Evolutionary conservation across 1,284 basidiomycete genomes (phyloP), one percentile per base, ranked within the genome.

Genomic region (Serendipita sp.): DNA sequence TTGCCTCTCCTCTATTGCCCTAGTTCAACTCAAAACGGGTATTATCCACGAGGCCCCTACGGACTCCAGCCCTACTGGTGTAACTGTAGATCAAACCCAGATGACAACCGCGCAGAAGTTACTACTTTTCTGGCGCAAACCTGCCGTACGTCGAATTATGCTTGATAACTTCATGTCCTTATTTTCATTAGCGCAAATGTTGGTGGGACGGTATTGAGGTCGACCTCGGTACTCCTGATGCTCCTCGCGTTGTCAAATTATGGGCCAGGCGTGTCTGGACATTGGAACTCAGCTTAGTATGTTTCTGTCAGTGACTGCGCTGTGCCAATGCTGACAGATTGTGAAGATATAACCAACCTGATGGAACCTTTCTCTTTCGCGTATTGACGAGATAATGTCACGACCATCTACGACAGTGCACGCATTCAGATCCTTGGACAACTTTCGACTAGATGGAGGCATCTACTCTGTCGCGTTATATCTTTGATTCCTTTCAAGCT

Each of bases 181-280:
- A 49, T 47, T 32, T 47, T 38, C 62, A 65, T 6, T 67, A 94
- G 92, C 82, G 95, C 62, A 99, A 99, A 76, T 99, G 96, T 75
- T 99, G 95, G 95, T 99, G 95, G 95, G 96, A 99, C 70, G 94
- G 94, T 15, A 82, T 94, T 60, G 93, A 98, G 68, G 83, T 98
- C 42, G 88, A 94, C 62, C 73, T 97, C 26, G 81, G 84, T 26
- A 74, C 75, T 3, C 80, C 77, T 2, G 78, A 84, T 68, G 71
- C 80, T 8, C 72, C 78, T 4, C 78, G 80, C 67, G 75, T 71
- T 13, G 81, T 93, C 69, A 95, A 94, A 74, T 81, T 99, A 50
- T 99, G 96, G 94, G 93, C 94, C 29, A 82, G 95, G 65, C 79
- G 96, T 64, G 94, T 99, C n/a, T 99, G 95, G 95, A 99, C 95